A percentile compares a stretch with the other conserved stretches of the same genome.
phyloP scores from a whole-genome alignment of 2,329 filamentous ascomycete genomes.

The Verticillium isaacii region DNA sequence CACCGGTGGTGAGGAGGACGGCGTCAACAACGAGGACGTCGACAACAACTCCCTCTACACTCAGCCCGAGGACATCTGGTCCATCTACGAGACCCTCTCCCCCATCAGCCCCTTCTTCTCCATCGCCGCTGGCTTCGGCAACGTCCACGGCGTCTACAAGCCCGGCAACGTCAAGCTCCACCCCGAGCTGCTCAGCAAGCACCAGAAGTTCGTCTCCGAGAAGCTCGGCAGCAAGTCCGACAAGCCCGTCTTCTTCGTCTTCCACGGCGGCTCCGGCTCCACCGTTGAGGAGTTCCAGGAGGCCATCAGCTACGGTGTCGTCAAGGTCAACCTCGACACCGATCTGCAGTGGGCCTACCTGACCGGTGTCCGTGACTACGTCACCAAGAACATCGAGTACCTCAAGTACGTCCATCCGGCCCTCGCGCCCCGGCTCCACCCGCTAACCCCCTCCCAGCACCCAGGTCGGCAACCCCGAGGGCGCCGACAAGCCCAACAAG shows the following conservation, averaged over 20 bases:
- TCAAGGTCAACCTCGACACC: constrained; percentile 99
- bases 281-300: constrained; percentile 84
- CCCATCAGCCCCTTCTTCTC: constrained; percentile 94
- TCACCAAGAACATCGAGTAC: constrained; percentile 94
- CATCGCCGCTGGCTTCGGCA: constrained; percentile 96
- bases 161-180: constrained; percentile 92
- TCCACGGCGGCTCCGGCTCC: constrained; percentile 96
- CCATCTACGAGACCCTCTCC: constrained; percentile 81
- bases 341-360: constrained; percentile 97
- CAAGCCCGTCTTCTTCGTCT: constrained; percentile 98
- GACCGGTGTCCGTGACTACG: constrained; percentile 87
- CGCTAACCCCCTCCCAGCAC: constrained; percentile 35
- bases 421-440: background rate
- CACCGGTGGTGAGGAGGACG: constrained; percentile 95
- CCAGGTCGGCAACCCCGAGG: constrained; percentile 91
- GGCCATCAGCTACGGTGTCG: constrained; percentile 88
- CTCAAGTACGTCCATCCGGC: constrained; percentile 32
- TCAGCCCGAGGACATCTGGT: constrained; percentile 92
- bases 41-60: constrained; percentile 98
- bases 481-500: constrained; percentile 98
- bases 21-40: constrained; percentile 96
- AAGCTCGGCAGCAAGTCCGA: constrained; percentile 65
- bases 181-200: constrained; percentile 93
- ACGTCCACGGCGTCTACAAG: constrained; percentile 99
- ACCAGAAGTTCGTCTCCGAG: constrained; percentile 87